A percentile compares a stretch with the other conserved stretches of the same genome.
phyloP scores from a whole-genome alignment of 805 yeast genomes.

The Myxozyma monticola region DNA sequence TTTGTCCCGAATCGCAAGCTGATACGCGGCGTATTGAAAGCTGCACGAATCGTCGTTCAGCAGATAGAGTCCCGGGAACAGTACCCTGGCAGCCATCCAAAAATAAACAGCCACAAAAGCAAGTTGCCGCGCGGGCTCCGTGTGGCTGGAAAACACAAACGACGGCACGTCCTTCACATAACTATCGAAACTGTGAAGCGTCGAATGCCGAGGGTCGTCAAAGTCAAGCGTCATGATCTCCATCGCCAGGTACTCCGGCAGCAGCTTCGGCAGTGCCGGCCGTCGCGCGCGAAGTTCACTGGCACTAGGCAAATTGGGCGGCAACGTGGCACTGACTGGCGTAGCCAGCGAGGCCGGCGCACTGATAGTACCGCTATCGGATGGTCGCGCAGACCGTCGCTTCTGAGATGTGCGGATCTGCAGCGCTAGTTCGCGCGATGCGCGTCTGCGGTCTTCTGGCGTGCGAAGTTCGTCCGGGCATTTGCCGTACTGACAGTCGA shows the following conservation, averaged over 20 bases:
- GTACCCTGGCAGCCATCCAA: conserved; percentile 10
- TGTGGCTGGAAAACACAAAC: background rate
- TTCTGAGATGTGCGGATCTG: conserved; percentile 8
- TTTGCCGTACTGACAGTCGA: conserved; percentile 19
- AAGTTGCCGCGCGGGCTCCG: conserved; percentile 9
- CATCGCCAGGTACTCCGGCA: conserved; percentile 1
- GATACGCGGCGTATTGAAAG: conserved; percentile 3
- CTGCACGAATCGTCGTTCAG: conserved; percentile 6
- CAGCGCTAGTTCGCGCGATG: conserved; percentile 11
- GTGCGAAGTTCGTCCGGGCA: conserved; percentile 20
- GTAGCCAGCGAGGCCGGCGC: no score
- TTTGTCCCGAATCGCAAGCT: conserved; percentile 1
- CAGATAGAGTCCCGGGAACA: conserved; percentile 13
- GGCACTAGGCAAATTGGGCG: background rate
- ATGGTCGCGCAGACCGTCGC: background rate
- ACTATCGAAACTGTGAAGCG: background rate
- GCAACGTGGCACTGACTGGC: no score
- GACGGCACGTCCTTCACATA: conserved; percentile 3
- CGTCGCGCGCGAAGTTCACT: no score
- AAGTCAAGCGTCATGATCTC: conserved; percentile 13
- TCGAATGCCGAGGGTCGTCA: background rate
- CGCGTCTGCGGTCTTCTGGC: conserved; percentile 10
- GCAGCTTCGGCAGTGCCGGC: background rate
- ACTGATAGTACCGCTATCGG: no score
- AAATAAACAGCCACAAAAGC: conserved; percentile 13